These are phyloP conservation scores for Tephrocybe sp. DNA, from an alignment of 768 basidiomycete species.

Conservation along the genomic window DNA sequence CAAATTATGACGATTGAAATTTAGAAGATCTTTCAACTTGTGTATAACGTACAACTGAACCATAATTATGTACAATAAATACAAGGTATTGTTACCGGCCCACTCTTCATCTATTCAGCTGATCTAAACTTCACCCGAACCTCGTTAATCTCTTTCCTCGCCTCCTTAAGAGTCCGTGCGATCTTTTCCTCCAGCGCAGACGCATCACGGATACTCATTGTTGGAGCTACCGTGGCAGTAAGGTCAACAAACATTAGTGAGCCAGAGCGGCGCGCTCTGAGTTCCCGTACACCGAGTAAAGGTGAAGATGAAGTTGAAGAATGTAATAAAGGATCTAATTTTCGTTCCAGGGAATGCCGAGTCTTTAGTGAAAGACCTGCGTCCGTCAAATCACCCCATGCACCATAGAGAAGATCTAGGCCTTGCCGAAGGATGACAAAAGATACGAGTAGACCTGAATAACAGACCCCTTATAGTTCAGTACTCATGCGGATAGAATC, in stretches of 20 bases:
- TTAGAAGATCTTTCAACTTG: neutral
- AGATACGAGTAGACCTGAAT: constrained; percentile 80
- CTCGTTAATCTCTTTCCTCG: constrained; percentile 66
- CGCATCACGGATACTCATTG: constrained; percentile 55
- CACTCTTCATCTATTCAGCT: neutral
- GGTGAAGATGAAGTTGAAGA: constrained; percentile 23
- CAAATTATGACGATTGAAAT: neutral
- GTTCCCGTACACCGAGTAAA: constrained; percentile 44
- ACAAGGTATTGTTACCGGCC: neutral
- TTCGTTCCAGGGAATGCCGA: constrained; percentile 46
- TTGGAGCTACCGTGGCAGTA: constrained; percentile 62
- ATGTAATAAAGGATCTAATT: constrained; percentile 53
- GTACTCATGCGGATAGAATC: constrained; percentile 4
- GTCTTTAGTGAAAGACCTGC: constrained; percentile 67
- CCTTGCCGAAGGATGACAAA: constrained; percentile 84
- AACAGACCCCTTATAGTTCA: neutral
- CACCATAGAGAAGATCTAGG: constrained; percentile 57
- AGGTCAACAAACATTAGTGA: constrained; percentile 85
- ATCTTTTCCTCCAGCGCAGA: constrained; percentile 65
- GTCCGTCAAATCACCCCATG: constrained; percentile 82
- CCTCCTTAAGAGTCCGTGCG: constrained; percentile 46
- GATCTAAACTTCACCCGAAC: constrained; percentile 66
- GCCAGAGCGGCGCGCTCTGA: constrained; percentile 77
- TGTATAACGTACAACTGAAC: constrained; percentile 6
- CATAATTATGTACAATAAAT: neutral